A percentile compares a stretch with the other conserved stretches of the same genome.
Conservation (phyloP, 441 rosid genomes). For the Pelargonium citronellum region DNA sequence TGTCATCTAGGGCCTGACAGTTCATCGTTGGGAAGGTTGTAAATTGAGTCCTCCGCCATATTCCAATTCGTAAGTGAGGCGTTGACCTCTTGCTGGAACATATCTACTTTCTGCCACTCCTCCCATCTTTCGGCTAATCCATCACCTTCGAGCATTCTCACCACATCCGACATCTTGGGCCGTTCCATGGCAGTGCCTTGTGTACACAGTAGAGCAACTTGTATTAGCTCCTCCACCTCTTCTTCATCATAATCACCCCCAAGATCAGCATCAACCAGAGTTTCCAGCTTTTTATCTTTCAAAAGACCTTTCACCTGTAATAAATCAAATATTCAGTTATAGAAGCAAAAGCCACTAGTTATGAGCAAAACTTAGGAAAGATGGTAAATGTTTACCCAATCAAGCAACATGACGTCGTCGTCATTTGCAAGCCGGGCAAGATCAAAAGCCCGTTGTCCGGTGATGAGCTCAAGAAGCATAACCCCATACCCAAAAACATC, state of each 20-base stretch:
- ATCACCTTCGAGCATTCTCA: conserved; percentile 15
- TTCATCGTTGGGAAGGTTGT: neutral
- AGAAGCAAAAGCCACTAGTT: no score
- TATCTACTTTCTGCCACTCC: conserved; percentile 16
- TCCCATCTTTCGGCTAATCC: conserved; percentile 20
- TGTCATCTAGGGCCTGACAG: conserved; percentile 4
- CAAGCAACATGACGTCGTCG: conserved; percentile 17
- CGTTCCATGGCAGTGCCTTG: conserved; percentile 11
- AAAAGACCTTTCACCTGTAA: conserved; percentile 15
- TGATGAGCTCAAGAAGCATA: conserved; percentile 17
- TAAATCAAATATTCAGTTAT: no score
- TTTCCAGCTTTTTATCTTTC: conserved; percentile 13
- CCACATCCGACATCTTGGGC: conserved; percentile 17
- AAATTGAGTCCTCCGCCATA: neutral
- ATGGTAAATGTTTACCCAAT: conserved; percentile 12
- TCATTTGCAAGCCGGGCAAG: conserved; percentile 16
- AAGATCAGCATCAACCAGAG: conserved; percentile 11
- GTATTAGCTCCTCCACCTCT: conserved; percentile 18
- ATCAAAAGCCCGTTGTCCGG: conserved; percentile 20
- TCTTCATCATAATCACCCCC: conserved; percentile 10
- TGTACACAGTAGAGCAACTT: conserved; percentile 14
- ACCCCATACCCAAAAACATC: conserved; percentile 17
- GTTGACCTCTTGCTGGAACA: conserved; percentile 5
- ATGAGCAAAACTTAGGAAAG: neutral
- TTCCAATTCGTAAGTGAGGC: neutral